phyloP scores from a whole-genome alignment of 225 moss, liverwort and hornwort genomes.

The Anthoceros angustus region DNA sequence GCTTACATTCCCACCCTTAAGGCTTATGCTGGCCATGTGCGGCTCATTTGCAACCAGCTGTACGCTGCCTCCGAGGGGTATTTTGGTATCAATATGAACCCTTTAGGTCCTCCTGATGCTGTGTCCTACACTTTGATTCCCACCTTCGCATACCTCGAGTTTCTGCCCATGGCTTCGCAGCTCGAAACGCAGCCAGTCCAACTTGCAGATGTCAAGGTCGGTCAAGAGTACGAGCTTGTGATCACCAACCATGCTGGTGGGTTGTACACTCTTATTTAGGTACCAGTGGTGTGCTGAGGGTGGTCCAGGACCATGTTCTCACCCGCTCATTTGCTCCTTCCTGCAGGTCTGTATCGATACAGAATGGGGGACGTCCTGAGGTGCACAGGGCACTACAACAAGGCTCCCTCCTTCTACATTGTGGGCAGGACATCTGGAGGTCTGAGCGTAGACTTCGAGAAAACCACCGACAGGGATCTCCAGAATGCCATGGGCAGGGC shows the following conservation, averaged over 20 bases:
- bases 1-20: background rate
- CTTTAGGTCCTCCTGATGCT: background rate
- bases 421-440: background rate
- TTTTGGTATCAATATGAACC: background rate
- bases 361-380: background rate
- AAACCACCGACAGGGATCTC: background rate
- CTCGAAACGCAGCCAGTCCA: background rate
- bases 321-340: background rate
- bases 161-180: background rate
- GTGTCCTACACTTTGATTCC: background rate
- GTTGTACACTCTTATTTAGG: background rate
- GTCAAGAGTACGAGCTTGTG: background rate
- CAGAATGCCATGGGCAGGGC: background rate
- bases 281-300: background rate
- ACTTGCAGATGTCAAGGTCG: background rate
- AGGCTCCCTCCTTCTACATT: background rate
- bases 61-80: background rate
- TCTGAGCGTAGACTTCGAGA: background rate
- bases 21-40: background rate
- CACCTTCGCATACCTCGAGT: background rate
- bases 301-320: background rate
- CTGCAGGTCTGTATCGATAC: background rate
- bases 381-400: background rate
- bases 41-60: background rate
- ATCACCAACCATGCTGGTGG: background rate